A percentile compares a stretch with the other conserved stretches of the same genome.
Evolutionary conservation across 495 filamentous ascomycete genomes (phyloP).

Genomic region (Penicillium pulvis): DNA sequence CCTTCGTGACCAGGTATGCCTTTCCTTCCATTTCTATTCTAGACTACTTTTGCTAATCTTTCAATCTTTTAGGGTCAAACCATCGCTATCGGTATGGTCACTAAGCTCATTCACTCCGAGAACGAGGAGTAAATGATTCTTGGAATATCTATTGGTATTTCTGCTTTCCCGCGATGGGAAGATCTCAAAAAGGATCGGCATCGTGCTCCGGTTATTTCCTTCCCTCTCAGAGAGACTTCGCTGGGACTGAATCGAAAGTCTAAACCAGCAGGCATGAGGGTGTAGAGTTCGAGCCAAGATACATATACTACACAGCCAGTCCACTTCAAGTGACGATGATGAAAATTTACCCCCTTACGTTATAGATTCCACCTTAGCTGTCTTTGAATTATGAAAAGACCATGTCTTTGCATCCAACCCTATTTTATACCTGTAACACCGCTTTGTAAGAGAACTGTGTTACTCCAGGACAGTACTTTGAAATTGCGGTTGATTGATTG

Average conservation of each 20-base stretch:
- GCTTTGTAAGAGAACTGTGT: not conserved
- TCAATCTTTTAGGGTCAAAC: constrained; percentile 73
- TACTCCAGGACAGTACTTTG: not conserved
- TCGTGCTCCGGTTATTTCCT: constrained; percentile 5
- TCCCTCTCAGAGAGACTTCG: constrained; percentile 1
- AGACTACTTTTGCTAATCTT: constrained; percentile 21
- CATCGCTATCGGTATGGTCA: constrained; percentile 96
- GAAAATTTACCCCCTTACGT: constrained; percentile 31
- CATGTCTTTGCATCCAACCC: constrained; percentile 10
- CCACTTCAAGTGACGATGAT: constrained; percentile 45
- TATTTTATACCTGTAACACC: not conserved
- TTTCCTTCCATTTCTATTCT: constrained; percentile 8
- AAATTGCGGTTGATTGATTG: not conserved
- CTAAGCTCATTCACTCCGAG: constrained; percentile 66
- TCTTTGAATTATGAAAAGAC: constrained; percentile 30
- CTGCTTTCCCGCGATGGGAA: constrained; percentile 11
- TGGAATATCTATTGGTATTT: constrained; percentile 17
- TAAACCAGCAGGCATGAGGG: constrained; percentile 16
- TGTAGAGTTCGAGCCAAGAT: constrained; percentile 23
- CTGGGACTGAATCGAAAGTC: constrained; percentile 10
- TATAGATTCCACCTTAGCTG: constrained; percentile 24
- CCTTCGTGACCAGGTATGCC: constrained; percentile 81
- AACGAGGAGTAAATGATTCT: constrained; percentile 32
- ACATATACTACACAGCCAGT: constrained; percentile 25
- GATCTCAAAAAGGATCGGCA: constrained; percentile 11